Base-by-base conservation (phyloP, 768 basidiomycete genomes). In the Polyporus arcularius region DNA sequence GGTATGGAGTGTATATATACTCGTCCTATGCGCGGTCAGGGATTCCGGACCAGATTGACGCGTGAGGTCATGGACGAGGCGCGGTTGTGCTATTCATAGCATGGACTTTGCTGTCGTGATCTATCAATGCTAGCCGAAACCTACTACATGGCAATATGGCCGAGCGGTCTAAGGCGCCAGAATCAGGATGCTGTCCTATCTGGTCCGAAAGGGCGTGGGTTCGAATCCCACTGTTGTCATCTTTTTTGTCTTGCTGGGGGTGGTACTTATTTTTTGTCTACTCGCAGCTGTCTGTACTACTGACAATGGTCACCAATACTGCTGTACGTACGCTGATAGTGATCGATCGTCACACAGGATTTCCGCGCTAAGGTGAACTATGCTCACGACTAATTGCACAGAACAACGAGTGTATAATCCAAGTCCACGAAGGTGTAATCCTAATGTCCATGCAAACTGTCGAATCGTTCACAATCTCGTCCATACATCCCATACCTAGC, bases 151-250 rank as follows among this genome's bases (percentile, higher is more conserved):
- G 57, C 54, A 55, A 65, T 54, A 61, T 65, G 63, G 63, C 63
- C 63, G 59, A 65, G 63, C 56, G 63, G 63, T 61, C 63, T 61
- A 65, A 65, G 63, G 63, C 63, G 63, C 59, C 49, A 61, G 60
- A 61, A 65, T 64, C 63, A 64, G 63, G 63, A 39, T 26, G 11
- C 30, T 41, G 21, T 30, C 45, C 43, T 26, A 75, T 75, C 74
- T 73, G 70, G 77, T 79, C 77, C 74, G 74, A 76, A 78, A 76
- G 75, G 77, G 78, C 78, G 78, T 76, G 78, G 78, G 78, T 79
- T 79, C 78, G 77, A 79, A 79, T 79, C 78, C 78, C 78, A 76
- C 78, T 79, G 57, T 63, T 55, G 62, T 63, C 57, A 63, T 28
- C 14, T 1, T 31, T 52, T 46, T 61, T 53, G 32, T 14, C 16